Base-by-base conservation (phyloP, 768 basidiomycete species). In the Multifurca ochricompacta region DNA sequence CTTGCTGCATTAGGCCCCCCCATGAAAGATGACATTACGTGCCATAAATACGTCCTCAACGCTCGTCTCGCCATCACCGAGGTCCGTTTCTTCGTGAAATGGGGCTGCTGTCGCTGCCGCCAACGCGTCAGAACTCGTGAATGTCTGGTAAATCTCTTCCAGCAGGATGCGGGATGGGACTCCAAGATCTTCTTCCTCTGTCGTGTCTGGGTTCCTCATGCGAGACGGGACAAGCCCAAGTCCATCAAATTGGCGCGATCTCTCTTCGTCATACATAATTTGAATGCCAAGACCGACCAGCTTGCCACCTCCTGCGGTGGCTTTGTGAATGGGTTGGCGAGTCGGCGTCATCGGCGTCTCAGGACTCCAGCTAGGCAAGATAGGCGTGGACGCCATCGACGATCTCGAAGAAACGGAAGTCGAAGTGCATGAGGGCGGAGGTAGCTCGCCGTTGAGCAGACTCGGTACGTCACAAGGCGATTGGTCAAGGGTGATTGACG, bases 91-190 rank as follows among this genome's bases (percentile, higher is more conserved):
- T 9, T 50, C 44, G 6, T 54, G 48, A 30, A 59, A 59, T n/a
- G 48, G 54, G 2, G 37, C 36, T 21, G 45, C 58, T 14, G 37
- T 31, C 27, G 45, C 58, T 14, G 37, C 43, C 19, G 30, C 55
- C 40, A 51, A 48, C 16, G 43, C 37, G 14, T 50, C 46, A 2
- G 54, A 48, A 39, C 31, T 58, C 8, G 59, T 51, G 35, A 59
- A 59, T 6, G 58, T 57, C 18, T 57, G 55, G 27, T 57, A 59
- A 40, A 59, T 61, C 58, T 61, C 60, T 35, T 61, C 60, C 27
- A 61, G 53, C 18, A 61, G 52, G 36, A 61, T 61, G 18, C 60
- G 60, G 23, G 60, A 61, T 10, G 60, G 60, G 7, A 59, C 53
- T 8, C 51, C 58, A 10, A 51, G 47, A 23, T 48, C 53, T 40